phyloP scores from a whole-genome alignment of 2,329 filamentous ascomycete species.

The Calonectria henricotiae region DNA sequence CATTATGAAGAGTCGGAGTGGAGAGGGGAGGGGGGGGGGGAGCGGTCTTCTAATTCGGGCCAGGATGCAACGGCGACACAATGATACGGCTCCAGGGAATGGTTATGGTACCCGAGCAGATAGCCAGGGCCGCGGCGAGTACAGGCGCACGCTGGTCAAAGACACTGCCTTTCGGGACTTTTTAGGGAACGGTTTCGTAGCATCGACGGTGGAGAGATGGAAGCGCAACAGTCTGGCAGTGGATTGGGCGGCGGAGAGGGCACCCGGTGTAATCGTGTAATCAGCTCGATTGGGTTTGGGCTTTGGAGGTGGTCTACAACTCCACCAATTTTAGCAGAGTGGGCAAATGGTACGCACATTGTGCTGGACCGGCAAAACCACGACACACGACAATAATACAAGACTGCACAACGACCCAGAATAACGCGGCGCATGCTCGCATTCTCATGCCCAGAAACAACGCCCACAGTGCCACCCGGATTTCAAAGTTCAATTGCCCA shows the following conservation, averaged over 20 bases:
- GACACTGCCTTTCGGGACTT: constrained; percentile 14
- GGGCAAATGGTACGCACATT: constrained; percentile 12
- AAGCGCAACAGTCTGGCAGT: constrained; percentile 30
- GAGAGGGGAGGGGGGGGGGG: constrained; percentile 2
- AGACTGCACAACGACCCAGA: constrained; percentile 13
- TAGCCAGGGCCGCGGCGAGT: constrained; percentile 3
- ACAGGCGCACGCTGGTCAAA: constrained; percentile 3
- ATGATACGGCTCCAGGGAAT: constrained; percentile 13
- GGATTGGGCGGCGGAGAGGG: constrained; percentile 23
- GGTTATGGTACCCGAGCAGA: constrained; percentile 25
- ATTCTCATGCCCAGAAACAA: constrained; percentile 3
- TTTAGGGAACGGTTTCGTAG: constrained; percentile 39
- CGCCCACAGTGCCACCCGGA: constrained; percentile 7
- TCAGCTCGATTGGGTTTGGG: constrained; percentile 13
- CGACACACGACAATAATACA: constrained; percentile 6
- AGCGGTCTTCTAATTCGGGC: constrained; percentile 16
- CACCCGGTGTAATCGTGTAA: constrained; percentile 8
- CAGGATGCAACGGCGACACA: constrained; percentile 2
- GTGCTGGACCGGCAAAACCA: not conserved
- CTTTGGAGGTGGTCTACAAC: constrained; percentile 1
- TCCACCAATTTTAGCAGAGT: constrained; percentile 8
- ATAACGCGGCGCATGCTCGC: constrained; percentile 19
- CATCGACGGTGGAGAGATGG: constrained; percentile 49
- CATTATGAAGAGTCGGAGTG: constrained; percentile 20
- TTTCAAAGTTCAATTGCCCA: constrained; percentile 5